These are phyloP conservation scores for Nakazawaea molendinolei DNA, from an alignment of 805 yeast genomes.

Conservation along the genomic window DNA sequence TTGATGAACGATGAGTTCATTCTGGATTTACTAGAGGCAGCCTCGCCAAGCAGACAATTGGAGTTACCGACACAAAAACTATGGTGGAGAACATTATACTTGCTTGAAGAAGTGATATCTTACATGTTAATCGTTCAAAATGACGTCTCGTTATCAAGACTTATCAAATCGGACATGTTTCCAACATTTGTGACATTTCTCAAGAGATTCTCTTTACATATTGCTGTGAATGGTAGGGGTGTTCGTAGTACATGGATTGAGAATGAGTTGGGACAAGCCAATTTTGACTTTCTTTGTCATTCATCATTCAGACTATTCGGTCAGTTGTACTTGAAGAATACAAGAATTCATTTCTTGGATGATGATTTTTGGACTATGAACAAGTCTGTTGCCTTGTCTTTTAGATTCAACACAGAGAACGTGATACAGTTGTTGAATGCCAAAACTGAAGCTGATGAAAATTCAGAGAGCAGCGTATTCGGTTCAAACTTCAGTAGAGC, in stretches of 20 bases:
- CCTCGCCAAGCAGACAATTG: slow-evolving; percentile 10
- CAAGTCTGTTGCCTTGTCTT: not conserved
- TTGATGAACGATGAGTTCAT: slow-evolving; percentile 12
- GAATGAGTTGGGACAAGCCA: slow-evolving; percentile 14
- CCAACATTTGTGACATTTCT: slow-evolving; percentile 38
- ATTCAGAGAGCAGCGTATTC: slow-evolving; percentile 25
- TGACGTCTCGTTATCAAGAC: slow-evolving; percentile 50
- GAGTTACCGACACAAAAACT: slow-evolving; percentile 13
- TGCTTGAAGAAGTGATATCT: slow-evolving; percentile 57
- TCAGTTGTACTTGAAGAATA: slow-evolving; percentile 59
- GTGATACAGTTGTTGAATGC: not conserved
- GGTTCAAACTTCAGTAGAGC: slow-evolving; percentile 13
- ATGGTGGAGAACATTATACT: slow-evolving; percentile 33
- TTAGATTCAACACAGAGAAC: slow-evolving; percentile 13
- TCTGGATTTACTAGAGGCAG: slow-evolving; percentile 15
- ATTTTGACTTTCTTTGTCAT: slow-evolving; percentile 9
- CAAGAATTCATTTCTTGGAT: slow-evolving; percentile 49
- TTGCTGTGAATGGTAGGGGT: slow-evolving; percentile 16
- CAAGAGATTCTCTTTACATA: slow-evolving; percentile 40
- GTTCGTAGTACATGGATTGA: not conserved
- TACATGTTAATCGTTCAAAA: slow-evolving; percentile 62
- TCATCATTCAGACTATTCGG: slow-evolving; percentile 48
- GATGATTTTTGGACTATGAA: slow-evolving; percentile 48
- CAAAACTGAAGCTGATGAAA: slow-evolving; percentile 34
- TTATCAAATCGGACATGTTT: slow-evolving; percentile 33